Conservation (phyloP, 768 basidiomycete species). For the Suillus brevipes region DNA sequence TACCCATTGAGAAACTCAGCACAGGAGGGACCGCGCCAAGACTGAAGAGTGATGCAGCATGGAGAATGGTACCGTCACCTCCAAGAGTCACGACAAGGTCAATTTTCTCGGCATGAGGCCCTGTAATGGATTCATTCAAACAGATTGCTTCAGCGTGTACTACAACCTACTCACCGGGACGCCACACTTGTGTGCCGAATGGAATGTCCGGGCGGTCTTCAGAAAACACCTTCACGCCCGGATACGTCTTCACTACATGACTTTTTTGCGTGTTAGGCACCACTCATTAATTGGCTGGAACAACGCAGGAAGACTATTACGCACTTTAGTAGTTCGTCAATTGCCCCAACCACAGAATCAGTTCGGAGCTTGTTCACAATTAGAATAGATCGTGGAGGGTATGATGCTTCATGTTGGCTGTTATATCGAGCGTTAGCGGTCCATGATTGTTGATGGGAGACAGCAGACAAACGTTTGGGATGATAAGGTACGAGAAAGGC, state of each 20-base stretch:
- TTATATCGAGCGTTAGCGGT: slow-evolving; percentile 26
- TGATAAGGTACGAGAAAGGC: slow-evolving; percentile 2
- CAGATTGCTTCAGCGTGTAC: neutral
- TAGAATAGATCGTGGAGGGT: slow-evolving; percentile 61
- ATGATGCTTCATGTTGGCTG: slow-evolving; percentile 24
- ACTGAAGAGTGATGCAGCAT: slow-evolving; percentile 89
- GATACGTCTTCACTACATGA: slow-evolving; percentile 58
- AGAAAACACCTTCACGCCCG: slow-evolving; percentile 62
- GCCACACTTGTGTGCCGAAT: slow-evolving; percentile 65
- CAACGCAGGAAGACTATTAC: slow-evolving; percentile 22
- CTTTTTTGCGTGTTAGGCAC: slow-evolving; percentile 39
- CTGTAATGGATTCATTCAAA: slow-evolving; percentile 25
- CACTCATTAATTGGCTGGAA: neutral
- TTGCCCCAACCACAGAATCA: slow-evolving; percentile 72
- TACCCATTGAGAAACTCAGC: slow-evolving; percentile 67
- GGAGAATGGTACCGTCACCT: slow-evolving; percentile 93
- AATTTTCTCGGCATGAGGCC: slow-evolving; percentile 59
- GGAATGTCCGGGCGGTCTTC: slow-evolving; percentile 69
- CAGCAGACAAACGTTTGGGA: slow-evolving; percentile 10
- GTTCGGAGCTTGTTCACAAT: slow-evolving; percentile 83
- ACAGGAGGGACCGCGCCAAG: slow-evolving; percentile 91
- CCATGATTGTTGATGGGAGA: neutral
- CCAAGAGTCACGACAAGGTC: slow-evolving; percentile 90
- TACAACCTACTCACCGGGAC: slow-evolving; percentile 46
- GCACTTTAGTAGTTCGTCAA: slow-evolving; percentile 70